Conservation (phyloP, 495 filamentous ascomycete genomes). For the Aspergillus ostianus region DNA sequence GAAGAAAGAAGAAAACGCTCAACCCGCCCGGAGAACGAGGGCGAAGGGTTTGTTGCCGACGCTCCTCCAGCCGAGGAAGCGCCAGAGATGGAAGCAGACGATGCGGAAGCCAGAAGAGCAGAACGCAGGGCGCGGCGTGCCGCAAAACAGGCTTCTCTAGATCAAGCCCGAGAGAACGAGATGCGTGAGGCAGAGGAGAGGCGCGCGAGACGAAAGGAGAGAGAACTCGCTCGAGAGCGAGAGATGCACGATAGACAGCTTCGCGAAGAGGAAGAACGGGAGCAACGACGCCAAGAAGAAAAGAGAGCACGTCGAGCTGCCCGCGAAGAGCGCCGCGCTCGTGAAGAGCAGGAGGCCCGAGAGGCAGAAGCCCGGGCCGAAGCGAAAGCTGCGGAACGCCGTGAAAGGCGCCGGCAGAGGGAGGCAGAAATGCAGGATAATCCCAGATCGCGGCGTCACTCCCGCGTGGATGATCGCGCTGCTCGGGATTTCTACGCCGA, state of each 20-base stretch:
- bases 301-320: conserved; percentile 45
- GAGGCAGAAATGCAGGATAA: conserved; percentile 37
- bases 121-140: conserved; percentile 41
- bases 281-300: conserved; percentile 46
- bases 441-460: conserved; percentile 32
- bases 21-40: conserved; percentile 41
- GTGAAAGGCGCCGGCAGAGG: conserved; percentile 38
- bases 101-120: conserved; percentile 51
- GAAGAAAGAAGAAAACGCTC: conserved; percentile 44
- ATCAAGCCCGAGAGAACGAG: conserved; percentile 35
- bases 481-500: conserved; percentile 21
- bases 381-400: conserved; percentile 39
- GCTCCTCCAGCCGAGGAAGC: conserved; percentile 29
- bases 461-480: conserved; percentile 31
- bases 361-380: conserved; percentile 44
- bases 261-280: conserved; percentile 49
- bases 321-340: conserved; percentile 46
- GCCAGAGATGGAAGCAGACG: conserved; percentile 48
- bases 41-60: conserved; percentile 45
- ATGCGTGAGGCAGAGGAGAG: conserved; percentile 46
- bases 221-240: conserved; percentile 33
- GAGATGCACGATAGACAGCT: conserved; percentile 40
- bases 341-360: conserved; percentile 48
- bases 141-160: conserved; percentile 36
- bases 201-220: conserved; percentile 42